A percentile compares a stretch with the other conserved stretches of the same genome.
Evolutionary conservation across 768 basidiomycete species (phyloP).

Genomic region (Cantharellus anzutake): DNA sequence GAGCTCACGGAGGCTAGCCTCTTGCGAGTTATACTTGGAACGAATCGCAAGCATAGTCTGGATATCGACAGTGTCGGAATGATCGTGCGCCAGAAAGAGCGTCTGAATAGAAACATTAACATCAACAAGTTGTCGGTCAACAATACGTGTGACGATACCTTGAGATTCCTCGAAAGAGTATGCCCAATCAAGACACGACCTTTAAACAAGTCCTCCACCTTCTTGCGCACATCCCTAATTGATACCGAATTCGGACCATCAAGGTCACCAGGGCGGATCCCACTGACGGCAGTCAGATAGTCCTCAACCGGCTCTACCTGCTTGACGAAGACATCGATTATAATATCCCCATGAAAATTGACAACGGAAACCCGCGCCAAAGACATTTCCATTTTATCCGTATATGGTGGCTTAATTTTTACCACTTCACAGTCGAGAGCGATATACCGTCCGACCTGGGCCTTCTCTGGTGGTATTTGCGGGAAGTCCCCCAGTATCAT

Average conservation of each 20-base stretch:
- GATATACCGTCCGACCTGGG: constrained; percentile 51
- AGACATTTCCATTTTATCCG: constrained; percentile 38
- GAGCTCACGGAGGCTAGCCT: constrained; percentile 61
- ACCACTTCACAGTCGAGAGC: constrained; percentile 98
- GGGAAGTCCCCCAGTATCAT: too few relatives aligned
- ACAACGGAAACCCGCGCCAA: constrained; percentile 81
- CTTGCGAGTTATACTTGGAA: constrained; percentile 16
- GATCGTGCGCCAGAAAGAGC: constrained; percentile 53
- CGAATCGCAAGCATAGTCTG: constrained; percentile 34
- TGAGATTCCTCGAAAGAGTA: constrained; percentile 79
- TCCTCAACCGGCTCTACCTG: constrained; percentile 82
- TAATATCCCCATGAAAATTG: constrained; percentile 65
- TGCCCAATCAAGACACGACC: constrained; percentile 77
- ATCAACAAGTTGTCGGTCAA: not conserved
- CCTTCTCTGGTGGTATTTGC: not conserved
- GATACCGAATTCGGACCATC: constrained; percentile 35
- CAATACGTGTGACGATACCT: constrained; percentile 24
- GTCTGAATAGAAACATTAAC: constrained; percentile 22
- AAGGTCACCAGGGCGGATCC: constrained; percentile 62
- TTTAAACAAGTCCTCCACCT: constrained; percentile 55
- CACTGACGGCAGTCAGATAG: constrained; percentile 80
- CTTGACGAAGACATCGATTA: constrained; percentile 70
- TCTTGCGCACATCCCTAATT: constrained; percentile 62
- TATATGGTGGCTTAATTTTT: constrained; percentile 53
- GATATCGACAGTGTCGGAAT: constrained; percentile 45